Base-by-base conservation (phyloP, 176 grass and related monocot species). In the Bonia amplexicaulis region DNA sequence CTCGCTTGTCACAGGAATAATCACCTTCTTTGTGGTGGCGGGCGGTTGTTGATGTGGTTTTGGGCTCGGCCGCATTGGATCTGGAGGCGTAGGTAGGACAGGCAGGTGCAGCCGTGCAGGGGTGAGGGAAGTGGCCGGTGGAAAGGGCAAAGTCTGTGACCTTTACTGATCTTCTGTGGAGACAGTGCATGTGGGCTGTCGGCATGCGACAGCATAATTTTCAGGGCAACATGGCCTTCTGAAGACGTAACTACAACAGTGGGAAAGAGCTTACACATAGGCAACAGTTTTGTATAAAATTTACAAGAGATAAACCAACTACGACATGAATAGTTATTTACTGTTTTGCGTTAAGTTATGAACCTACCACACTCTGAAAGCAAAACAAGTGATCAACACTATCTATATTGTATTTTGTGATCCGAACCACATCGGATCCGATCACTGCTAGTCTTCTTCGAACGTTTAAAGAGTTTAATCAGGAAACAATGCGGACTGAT, bases 1-100 rank as follows among this genome's bases (percentile, higher is more conserved):
- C 92, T 20, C 90, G 83, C 66, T 82, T 99, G 96, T 82, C 93
- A 63, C 85, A 72, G 78, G 88, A 86, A 88, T 92, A 93, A 89
- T 87, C 72, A 29, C 6, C 67, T 76, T 40, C 67, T 8, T 22
- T 10, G 68, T 68, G 84, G 84, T 67, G 64, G 37, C 84, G 59
- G 70, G 86, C 45, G 55, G 17, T 88, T 83, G 77, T 29, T 77
- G 79, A 10, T 41, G 71, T 9, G 53, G 46, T 27, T 23, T 35
- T 19, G 44, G 66, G 35, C 15, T 51, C 9, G 55, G 11, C 7
- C 46, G 31, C 20, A 26, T 39, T n/a, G 69, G 58, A 49, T 76
- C 53, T 68, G 66, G 42, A 14, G 76, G 54, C 76, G 76, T 70
- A 3, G 31, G 84, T 83, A 83, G 89, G 74, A 33, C 74, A 83